A percentile compares a stretch with the other conserved stretches of the same genome.
Conservation (phyloP, 2,329 filamentous ascomycete species). For the Metarhizium robertsii region DNA sequence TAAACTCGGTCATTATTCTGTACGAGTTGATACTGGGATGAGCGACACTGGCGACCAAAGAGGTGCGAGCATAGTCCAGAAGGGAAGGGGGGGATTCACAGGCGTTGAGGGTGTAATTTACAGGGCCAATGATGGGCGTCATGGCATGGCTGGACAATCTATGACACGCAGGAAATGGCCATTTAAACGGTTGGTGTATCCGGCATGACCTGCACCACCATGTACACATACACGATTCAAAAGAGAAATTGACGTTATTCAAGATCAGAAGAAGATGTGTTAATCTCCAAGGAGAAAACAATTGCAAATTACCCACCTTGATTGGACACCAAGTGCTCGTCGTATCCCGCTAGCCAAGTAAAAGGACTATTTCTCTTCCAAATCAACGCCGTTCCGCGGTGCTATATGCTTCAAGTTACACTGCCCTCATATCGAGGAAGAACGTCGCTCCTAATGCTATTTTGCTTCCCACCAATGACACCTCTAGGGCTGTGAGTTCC, state of each 20-base stretch:
- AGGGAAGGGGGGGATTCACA: neutral
- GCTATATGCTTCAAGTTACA: neutral
- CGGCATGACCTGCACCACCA: neutral
- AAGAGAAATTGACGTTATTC: neutral
- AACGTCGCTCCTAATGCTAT: constrained; percentile 9
- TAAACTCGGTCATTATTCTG: constrained; percentile 74
- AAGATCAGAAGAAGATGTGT: neutral
- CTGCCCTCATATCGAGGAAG: neutral
- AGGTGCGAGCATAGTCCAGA: neutral
- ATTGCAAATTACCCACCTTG: neutral
- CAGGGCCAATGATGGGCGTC: neutral
- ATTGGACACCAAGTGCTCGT: neutral
- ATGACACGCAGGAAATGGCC: neutral
- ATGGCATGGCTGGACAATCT: neutral
- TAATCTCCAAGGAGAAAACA: neutral
- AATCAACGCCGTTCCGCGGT: neutral
- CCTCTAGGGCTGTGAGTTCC: neutral
- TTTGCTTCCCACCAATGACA: constrained; percentile 5
- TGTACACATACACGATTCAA: neutral
- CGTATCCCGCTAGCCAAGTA: neutral
- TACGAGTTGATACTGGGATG: constrained; percentile 73
- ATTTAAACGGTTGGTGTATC: neutral
- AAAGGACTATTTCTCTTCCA: neutral
- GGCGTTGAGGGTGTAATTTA: neutral
- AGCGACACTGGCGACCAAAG: constrained; percentile 10